These are phyloP conservation scores for Drechslerella stenobrocha DNA, from an alignment of 2,329 filamentous ascomycete species.

Conservation along the genomic window DNA sequence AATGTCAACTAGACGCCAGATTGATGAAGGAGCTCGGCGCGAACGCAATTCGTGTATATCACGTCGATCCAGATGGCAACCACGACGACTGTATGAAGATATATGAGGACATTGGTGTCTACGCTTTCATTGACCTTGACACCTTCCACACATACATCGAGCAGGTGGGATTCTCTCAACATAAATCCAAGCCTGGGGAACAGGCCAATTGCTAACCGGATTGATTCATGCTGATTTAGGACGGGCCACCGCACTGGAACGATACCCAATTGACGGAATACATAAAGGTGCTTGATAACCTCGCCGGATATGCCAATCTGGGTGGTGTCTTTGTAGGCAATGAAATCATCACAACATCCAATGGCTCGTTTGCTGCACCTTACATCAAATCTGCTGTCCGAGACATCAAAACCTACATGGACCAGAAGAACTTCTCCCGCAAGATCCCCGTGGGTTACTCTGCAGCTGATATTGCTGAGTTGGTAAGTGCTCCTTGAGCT, in stretches of 20 bases:
- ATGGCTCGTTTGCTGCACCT: slow-evolving; percentile 69
- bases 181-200: too few species aligned
- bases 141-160: slow-evolving; percentile 71
- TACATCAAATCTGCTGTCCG: slow-evolving; percentile 80
- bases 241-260: slow-evolving; percentile 68
- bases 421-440: slow-evolving; percentile 72
- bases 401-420: slow-evolving; percentile 80
- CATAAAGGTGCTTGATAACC: slow-evolving; percentile 73
- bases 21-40: slow-evolving; percentile 79
- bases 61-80: slow-evolving; percentile 72
- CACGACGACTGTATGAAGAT: slow-evolving; percentile 80
- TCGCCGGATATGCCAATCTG: slow-evolving; percentile 75
- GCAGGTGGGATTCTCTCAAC: slow-evolving; percentile 63
- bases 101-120: slow-evolving; percentile 79
- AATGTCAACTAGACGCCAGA: slow-evolving; percentile 73
- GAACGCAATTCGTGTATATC: slow-evolving; percentile 85
- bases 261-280: slow-evolving; percentile 70
- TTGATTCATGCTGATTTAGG: slow-evolving; percentile 53
- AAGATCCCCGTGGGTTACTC: slow-evolving; percentile 84
- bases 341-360: slow-evolving; percentile 71
- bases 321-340: slow-evolving; percentile 87
- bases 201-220: too few species aligned
- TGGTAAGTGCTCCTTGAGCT: slow-evolving; percentile 52
- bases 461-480: slow-evolving; percentile 76
- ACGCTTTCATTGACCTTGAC: slow-evolving; percentile 80